Conservation (phyloP, 148 eudicot species). For the Fagopyrum tataricum region DNA sequence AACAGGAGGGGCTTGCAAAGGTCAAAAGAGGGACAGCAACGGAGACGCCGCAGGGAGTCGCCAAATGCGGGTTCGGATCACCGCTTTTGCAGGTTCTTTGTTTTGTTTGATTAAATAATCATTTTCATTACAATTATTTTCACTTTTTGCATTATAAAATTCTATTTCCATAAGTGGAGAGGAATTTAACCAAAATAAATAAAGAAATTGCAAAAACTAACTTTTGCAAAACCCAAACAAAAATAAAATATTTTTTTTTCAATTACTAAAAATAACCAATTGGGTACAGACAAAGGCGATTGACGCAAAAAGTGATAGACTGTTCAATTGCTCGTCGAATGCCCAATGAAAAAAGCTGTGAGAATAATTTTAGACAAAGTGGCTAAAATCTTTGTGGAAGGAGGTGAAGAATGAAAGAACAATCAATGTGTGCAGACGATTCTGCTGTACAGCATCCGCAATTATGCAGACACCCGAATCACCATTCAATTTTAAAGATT, state of each 20-base stretch:
- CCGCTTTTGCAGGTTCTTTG: background rate
- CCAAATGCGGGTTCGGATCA: background rate
- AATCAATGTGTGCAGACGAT: background rate
- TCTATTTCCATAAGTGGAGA: background rate
- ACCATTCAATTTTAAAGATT: background rate
- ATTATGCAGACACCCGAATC: background rate
- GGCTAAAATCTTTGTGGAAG: background rate
- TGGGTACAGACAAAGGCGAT: background rate
- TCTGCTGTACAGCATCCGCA: background rate
- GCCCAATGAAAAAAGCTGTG: background rate
- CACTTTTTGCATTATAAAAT: background rate
- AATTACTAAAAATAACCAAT: background rate
- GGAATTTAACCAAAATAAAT: background rate
- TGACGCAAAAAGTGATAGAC: too few relatives aligned
- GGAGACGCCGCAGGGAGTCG: conserved; percentile 8
- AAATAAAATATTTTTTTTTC: background rate
- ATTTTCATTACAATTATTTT: background rate
- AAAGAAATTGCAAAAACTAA: too few relatives aligned
- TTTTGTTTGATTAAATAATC: background rate
- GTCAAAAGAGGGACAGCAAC: background rate
- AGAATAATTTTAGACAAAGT: background rate
- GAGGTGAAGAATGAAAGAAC: background rate
- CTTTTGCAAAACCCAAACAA: too few relatives aligned
- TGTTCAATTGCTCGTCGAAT: background rate
- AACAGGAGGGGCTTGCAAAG: background rate